Evolutionary conservation across 1,284 basidiomycete species (phyloP), one percentile per base, ranked within the genome.

Genomic region (Tremellales sp.): DNA sequence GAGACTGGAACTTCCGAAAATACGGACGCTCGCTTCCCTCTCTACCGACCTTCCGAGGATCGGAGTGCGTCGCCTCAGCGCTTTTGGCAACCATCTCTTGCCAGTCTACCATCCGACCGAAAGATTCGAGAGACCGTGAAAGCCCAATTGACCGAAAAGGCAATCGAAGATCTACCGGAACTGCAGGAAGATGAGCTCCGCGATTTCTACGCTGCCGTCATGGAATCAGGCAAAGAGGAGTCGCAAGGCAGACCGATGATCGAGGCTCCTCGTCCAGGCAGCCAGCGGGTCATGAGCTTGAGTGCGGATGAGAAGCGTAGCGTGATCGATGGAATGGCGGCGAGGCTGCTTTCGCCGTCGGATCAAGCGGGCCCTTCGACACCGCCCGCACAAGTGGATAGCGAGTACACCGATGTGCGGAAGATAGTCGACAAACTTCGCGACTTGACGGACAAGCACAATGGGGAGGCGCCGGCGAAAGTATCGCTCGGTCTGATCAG

Each of bases 401-500:
- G n/a, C n/a, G n/a, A n/a, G n/a, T n/a, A n/a, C n/a, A 36, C 33
- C 19, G 6, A 15, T 5, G 15, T 7, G 15, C 33, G 33, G 13
- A 13, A 36, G 33, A 36, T 36, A 6, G 33, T 36, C 4, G 13
- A 36, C 15, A 36, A 15, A 36, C 33, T 36, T 13, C 15, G 33
- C 6, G 33, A 13, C 13, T n/a, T 36, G 4, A 13, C 6, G 33
- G 4, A 13, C 19, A 6, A 13, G 19, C 1, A 49, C 48, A 15
- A n/a, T 40, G 6, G 41, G 33, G 13, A 22, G 35, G 42, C 29
- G 52, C 31, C 15, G 10, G n/a, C 7, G 2, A 41, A 27, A 25
- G 48, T 72, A 7, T 65, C 64, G 0, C 56, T 68, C 0, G 70
- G 68, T 7, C n/a, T 67, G 12, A 54, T 68, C 2, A 65, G 56